A percentile compares a stretch with the other conserved stretches of the same genome.
phyloP scores from a whole-genome alignment of 192 early-diverging fungal species.

The Coemansia sp. region DNA sequence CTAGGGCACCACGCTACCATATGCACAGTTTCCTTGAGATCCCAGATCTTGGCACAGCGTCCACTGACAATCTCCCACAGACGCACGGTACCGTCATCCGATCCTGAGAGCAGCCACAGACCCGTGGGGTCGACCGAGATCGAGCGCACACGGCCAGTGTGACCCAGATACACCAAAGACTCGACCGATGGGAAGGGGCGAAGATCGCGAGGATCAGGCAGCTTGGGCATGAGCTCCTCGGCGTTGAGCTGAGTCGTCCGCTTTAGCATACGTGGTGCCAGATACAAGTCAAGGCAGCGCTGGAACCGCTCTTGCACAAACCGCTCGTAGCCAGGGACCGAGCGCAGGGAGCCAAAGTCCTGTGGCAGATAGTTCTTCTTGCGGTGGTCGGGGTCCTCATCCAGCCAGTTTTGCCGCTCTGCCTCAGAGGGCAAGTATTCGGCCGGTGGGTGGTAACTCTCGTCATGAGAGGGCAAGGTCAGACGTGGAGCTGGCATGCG shows the following conservation, averaged over 20 bases:
- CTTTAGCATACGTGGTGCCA: slow-evolving; percentile 87
- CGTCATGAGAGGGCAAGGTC: slow-evolving; percentile 84
- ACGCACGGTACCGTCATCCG: slow-evolving; percentile 85
- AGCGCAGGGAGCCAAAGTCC: slow-evolving; percentile 70
- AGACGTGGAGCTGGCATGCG: slow-evolving; percentile 92
- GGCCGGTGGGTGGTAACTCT: slow-evolving; percentile 95
- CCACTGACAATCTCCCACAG: slow-evolving; percentile 93
- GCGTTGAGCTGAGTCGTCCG: slow-evolving; percentile 87
- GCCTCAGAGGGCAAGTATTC: slow-evolving; percentile 89
- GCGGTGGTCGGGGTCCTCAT: slow-evolving; percentile 76
- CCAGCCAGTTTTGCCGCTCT: slow-evolving; percentile 81
- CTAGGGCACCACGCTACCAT: slow-evolving; percentile 91
- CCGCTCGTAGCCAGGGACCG: slow-evolving; percentile 82
- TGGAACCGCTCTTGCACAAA: slow-evolving; percentile 97
- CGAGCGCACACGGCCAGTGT: slow-evolving; percentile 76
- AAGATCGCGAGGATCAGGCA: slow-evolving; percentile 92
- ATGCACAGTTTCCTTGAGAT: slow-evolving; percentile 68
- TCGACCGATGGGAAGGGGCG: slow-evolving; percentile 88
- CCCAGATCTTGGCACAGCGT: slow-evolving; percentile 79
- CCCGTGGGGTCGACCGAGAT: slow-evolving; percentile 92
- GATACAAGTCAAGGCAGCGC: slow-evolving; percentile 94
- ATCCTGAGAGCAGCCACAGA: slow-evolving; percentile 86
- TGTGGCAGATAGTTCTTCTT: slow-evolving; percentile 62
- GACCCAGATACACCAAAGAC: slow-evolving; percentile 79
- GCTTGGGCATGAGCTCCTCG: slow-evolving; percentile 91